phyloP scores from a whole-genome alignment of 306 rosid genomes.

The Luffa acutangula region DNA sequence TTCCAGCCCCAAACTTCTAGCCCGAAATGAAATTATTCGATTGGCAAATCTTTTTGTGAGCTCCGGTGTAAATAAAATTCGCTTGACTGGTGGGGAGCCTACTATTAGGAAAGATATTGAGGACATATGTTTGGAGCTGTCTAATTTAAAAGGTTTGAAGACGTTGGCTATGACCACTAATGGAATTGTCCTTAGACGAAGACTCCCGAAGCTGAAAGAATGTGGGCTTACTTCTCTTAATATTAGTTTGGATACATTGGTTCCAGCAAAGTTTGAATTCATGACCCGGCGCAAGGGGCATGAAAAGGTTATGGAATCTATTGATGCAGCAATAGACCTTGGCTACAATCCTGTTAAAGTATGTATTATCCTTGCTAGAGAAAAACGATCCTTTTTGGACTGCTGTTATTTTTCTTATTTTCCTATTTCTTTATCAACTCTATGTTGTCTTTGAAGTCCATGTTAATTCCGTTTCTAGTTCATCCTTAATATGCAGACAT shows the following conservation, averaged over 20 bases:
- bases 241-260: slow-evolving; percentile 79
- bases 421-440: slow-evolving; percentile 3
- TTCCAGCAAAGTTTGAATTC: slow-evolving; percentile 85
- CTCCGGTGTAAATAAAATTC: slow-evolving; percentile 74
- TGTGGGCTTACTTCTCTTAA: slow-evolving; percentile 74
- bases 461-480: background rate
- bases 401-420: background rate
- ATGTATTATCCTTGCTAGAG: slow-evolving; percentile 4
- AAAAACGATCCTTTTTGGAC: background rate
- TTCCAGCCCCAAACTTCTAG: slow-evolving; percentile 47
- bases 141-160: slow-evolving; percentile 60
- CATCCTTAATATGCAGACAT: background rate
- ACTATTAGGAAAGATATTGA: slow-evolving; percentile 81
- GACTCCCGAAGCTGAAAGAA: slow-evolving; percentile 65
- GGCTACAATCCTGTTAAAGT: slow-evolving; percentile 91
- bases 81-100: slow-evolving; percentile 94
- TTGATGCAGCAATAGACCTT: slow-evolving; percentile 61
- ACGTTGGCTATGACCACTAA: slow-evolving; percentile 76
- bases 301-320: slow-evolving; percentile 66
- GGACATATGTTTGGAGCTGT: slow-evolving; percentile 64
- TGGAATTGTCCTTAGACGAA: slow-evolving; percentile 57
- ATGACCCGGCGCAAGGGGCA: slow-evolving; percentile 89
- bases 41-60: slow-evolving; percentile 64
- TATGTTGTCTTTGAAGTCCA: background rate
- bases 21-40: slow-evolving; percentile 48